Conservation (phyloP, 1,284 basidiomycete species). For the Ceratobasidium sp. region DNA sequence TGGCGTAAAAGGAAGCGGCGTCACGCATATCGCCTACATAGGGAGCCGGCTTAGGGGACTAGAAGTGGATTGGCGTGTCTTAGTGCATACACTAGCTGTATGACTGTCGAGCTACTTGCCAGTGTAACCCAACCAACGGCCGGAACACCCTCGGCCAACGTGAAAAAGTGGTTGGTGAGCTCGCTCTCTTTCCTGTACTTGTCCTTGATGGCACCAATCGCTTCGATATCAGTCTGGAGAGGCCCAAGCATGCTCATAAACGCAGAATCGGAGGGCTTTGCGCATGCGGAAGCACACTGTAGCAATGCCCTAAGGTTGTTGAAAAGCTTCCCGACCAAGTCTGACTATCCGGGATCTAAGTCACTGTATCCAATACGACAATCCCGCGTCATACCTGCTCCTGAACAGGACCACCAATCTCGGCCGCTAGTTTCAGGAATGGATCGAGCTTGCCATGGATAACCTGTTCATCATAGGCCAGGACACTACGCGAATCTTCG, state of each 20-base stretch:
- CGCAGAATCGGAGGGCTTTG: slow-evolving; percentile 74
- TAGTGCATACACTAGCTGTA: slow-evolving; percentile 10
- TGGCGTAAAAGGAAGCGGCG: slow-evolving; percentile 87
- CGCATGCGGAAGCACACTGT: slow-evolving; percentile 72
- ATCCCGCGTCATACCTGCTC: slow-evolving; percentile 71
- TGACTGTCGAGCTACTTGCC: slow-evolving; percentile 54
- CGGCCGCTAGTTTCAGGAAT: slow-evolving; percentile 76
- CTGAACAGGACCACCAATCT: slow-evolving; percentile 74
- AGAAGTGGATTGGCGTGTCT: not conserved
- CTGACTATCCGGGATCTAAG: slow-evolving; percentile 58
- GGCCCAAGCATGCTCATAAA: slow-evolving; percentile 73
- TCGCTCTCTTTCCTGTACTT: slow-evolving; percentile 78
- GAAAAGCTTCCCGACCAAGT: slow-evolving; percentile 73
- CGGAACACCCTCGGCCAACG: slow-evolving; percentile 82
- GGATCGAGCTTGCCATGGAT: slow-evolving; percentile 74
- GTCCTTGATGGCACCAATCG: slow-evolving; percentile 82
- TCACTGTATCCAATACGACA: not conserved
- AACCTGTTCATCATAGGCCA: slow-evolving; percentile 78
- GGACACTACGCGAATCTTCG: slow-evolving; percentile 66
- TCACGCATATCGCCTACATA: slow-evolving; percentile 89
- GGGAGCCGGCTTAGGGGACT: slow-evolving; percentile 85
- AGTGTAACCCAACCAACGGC: slow-evolving; percentile 93
- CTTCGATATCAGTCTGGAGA: slow-evolving; percentile 76
- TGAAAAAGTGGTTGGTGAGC: slow-evolving; percentile 82
- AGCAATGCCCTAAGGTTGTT: slow-evolving; percentile 73